Evolutionary conservation across 345 rosid species (phyloP).

Genomic region (Clarkia xantiana): DNA sequence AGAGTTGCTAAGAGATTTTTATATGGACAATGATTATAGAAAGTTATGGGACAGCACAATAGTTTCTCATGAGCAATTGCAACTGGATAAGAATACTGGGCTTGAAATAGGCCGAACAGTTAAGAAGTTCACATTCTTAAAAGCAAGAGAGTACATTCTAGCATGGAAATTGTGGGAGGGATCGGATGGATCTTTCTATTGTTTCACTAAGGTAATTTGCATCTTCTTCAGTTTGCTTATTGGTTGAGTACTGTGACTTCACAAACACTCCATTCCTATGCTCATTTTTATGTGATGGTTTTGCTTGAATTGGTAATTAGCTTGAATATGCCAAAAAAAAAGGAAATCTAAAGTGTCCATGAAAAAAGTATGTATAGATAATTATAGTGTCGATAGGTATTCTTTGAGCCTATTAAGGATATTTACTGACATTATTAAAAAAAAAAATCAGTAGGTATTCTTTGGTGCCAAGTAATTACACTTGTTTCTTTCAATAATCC

Average conservation of each 20-base stretch:
- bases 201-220: conserved; percentile 59
- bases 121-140: conserved; percentile 78
- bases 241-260: too few species aligned
- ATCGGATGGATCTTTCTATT: conserved; percentile 54
- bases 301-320: too few species aligned
- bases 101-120: conserved; percentile 64
- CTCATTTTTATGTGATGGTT: too few species aligned
- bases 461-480: background rate
- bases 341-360: too few species aligned
- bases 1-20: conserved; percentile 54
- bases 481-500: background rate
- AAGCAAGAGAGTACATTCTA: conserved; percentile 67
- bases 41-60: conserved; percentile 78
- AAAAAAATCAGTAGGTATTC: background rate
- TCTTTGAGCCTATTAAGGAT: too few species aligned
- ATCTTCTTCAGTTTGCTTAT: background rate
- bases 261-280: too few species aligned
- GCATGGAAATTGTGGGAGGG: conserved; percentile 95
- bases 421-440: too few species aligned
- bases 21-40: conserved; percentile 80
- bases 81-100: conserved; percentile 37
- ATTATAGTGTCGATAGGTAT: too few species aligned
- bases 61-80: conserved; percentile 52
- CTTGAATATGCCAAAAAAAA: too few species aligned
- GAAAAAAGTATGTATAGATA: too few species aligned